Base-by-base conservation (phyloP, 495 filamentous ascomycete species). In the Acidiella bohemica region DNA sequence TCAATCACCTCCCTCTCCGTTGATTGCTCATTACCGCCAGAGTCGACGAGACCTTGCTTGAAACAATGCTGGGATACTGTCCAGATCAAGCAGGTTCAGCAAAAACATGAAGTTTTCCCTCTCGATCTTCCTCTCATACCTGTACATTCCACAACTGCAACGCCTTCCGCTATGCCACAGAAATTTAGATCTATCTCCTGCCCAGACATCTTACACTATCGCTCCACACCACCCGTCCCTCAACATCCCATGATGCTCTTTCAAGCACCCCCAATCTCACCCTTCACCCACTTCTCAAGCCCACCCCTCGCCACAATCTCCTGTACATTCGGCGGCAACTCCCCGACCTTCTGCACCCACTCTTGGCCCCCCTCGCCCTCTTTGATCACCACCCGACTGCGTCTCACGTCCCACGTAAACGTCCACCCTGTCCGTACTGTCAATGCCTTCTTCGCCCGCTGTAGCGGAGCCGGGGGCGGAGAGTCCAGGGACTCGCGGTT, bases 371-470 rank as follows among this genome's bases (percentile, higher is more conserved):
- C 54, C 47, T 66, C 53, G 3, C 82, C 82, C 61, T 94, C 84
- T 35, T 67, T 68, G 1, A 95, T 66, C 1, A 58, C 65, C 4
- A 95, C 77, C 39, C 61, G 71, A 48, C 76, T 82, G 32, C 74
- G 64, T 34, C 70, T 57, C 2, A 95, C 80, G 60, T 95, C 82
- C 88, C 88, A 95, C 24, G 68, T 67, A 27, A 94, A 62, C 26
- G 61, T 84, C 88, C 90, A 97, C 30, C 86, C 88, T 0, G 90
- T 94, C 12, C 87, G 69, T 22, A 81, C 68, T 7, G 88, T 93
- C 25, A 74, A 61, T 57, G 76, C 81, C 25, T 72, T 63, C 12
- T 56, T 36, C 39, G 28, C 29, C 46, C 52, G 31, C 44, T 47
- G 51, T 39, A 44, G 52, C 1, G 52, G 55, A 19, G 54, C 60